phyloP scores from a whole-genome alignment of 73 alveolate genomes.

The Paramecium caudatum region DNA sequence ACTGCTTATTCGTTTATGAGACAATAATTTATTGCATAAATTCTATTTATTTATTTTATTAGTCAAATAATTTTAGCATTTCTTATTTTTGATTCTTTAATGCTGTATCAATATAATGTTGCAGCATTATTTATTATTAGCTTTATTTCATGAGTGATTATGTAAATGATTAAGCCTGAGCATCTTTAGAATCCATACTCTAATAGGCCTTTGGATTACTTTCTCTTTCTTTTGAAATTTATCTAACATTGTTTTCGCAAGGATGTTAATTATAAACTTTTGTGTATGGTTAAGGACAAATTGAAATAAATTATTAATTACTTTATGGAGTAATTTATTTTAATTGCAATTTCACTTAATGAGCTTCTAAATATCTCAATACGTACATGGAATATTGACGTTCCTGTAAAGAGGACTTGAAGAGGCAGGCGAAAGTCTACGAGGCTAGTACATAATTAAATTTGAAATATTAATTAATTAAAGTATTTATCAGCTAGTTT shows the following conservation, averaged over 20 bases:
- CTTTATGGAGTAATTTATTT: constrained; percentile 47
- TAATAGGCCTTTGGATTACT: neutral
- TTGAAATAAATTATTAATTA: neutral
- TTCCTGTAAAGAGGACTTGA: constrained; percentile 39
- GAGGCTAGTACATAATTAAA: constrained; percentile 35
- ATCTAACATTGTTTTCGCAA: neutral
- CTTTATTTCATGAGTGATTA: neutral
- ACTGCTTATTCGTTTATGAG: neutral
- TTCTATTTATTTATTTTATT: constrained; percentile 33
- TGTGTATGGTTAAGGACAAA: neutral
- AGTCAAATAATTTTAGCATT: neutral
- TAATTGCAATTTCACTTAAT: constrained; percentile 22
- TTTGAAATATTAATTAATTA: no score
- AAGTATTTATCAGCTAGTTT: no score
- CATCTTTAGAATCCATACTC: neutral
- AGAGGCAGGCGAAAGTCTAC: constrained; percentile 41
- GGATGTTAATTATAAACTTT: neutral
- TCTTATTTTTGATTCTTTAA: neutral
- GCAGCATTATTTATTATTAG: neutral
- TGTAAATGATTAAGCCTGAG: neutral
- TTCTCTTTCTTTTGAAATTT: constrained; percentile 34
- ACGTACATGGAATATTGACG: neutral
- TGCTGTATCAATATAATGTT: neutral
- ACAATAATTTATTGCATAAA: constrained; percentile 28
- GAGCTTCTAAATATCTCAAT: neutral